These are phyloP conservation scores for Medicago arabica DNA, from an alignment of 306 rosid species.

Conservation along the genomic window DNA sequence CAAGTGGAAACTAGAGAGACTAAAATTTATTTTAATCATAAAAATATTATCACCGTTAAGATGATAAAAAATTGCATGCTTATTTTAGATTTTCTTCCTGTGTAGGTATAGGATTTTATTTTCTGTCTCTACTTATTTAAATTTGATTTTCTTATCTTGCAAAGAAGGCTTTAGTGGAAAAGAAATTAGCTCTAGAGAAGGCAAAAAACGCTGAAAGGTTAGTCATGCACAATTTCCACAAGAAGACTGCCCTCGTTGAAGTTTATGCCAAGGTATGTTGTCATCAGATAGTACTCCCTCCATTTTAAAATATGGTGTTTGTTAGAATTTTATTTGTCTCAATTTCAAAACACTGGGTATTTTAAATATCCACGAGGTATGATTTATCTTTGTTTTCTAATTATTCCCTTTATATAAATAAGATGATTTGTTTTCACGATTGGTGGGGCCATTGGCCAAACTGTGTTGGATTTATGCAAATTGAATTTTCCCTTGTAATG, in stretches of 20 bases:
- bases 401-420: neutral
- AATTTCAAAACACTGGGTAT: no score
- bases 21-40: neutral
- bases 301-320: no score
- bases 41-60: neutral
- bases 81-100: slow-evolving; percentile 27
- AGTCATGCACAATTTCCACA: slow-evolving; percentile 77
- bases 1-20: slow-evolving; percentile 1
- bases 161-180: slow-evolving; percentile 88
- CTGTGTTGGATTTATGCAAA: slow-evolving; percentile 1
- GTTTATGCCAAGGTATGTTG: slow-evolving; percentile 76
- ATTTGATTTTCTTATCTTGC: slow-evolving; percentile 32
- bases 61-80: slow-evolving; percentile 23
- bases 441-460: neutral
- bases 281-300: neutral
- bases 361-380: no score
- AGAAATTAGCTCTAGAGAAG: slow-evolving; percentile 73
- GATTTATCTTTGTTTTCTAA: no score
- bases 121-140: slow-evolving; percentile 27
- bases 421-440: neutral
- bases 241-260: slow-evolving; percentile 68
- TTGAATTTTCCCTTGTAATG: slow-evolving; percentile 21
- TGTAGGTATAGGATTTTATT: slow-evolving; percentile 21
- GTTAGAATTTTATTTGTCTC: no score
- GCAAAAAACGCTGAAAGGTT: slow-evolving; percentile 73